phyloP scores from a whole-genome alignment of 176 grass and related monocot genomes.

The Luzula sylvatica region DNA sequence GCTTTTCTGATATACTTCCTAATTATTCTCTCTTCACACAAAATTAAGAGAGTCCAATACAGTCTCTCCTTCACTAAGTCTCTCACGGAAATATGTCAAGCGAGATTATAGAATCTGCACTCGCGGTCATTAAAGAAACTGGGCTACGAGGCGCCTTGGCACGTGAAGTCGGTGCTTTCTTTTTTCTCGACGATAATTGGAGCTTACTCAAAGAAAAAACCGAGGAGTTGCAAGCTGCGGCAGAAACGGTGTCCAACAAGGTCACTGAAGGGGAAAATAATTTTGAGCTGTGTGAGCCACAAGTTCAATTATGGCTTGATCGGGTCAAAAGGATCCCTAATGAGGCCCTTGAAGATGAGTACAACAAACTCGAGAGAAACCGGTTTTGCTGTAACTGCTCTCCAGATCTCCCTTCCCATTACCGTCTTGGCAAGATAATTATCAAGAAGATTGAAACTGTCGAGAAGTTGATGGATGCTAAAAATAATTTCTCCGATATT shows the following conservation, averaged over 20 bases:
- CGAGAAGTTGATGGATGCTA: slow-evolving; percentile 20
- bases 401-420: neutral
- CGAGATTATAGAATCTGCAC: slow-evolving; percentile 10
- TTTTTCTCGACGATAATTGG: slow-evolving; percentile 20
- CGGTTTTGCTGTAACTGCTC: slow-evolving; percentile 19
- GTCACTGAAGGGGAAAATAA: slow-evolving; percentile 16
- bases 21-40: too few relatives aligned
- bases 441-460: slow-evolving; percentile 23
- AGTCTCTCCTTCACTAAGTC: too few relatives aligned
- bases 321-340: slow-evolving; percentile 1
- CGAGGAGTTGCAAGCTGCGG: slow-evolving; percentile 23
- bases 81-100: slow-evolving; percentile 21
- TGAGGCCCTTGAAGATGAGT: slow-evolving; percentile 5
- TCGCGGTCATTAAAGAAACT: slow-evolving; percentile 21
- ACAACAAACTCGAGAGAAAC: slow-evolving; percentile 16
- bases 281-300: slow-evolving; percentile 24
- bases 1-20: too few relatives aligned
- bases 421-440: slow-evolving; percentile 24
- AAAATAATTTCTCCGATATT: slow-evolving; percentile 9
- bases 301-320: slow-evolving; percentile 18
- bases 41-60: too few relatives aligned
- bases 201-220: neutral
- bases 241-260: slow-evolving; percentile 4
- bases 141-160: slow-evolving; percentile 18
- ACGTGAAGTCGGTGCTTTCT: slow-evolving; percentile 14